Percentiles rank a stretch among this genome's conserved stretches.
These are phyloP conservation scores for Suaeda aralocaspica DNA, from an alignment of 148 eudicot species.

Conservation along the genomic window DNA sequence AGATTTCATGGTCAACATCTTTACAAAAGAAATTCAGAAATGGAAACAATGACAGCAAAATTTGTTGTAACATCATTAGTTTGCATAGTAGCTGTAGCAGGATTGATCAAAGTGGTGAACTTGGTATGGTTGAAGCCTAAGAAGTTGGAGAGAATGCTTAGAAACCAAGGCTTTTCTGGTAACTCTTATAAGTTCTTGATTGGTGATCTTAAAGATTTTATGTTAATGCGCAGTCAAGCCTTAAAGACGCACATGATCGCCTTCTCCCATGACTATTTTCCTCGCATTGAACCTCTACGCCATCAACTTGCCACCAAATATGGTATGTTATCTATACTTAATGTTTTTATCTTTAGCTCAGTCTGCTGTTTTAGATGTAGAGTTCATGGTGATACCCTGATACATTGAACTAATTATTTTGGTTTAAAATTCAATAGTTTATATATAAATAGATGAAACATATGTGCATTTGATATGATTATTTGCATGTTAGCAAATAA, in stretches of 20 bases:
- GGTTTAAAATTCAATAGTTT: too few relatives aligned
- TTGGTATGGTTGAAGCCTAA: slow-evolving; percentile 27
- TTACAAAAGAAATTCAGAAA: neutral
- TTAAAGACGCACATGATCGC: neutral
- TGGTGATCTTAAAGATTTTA: slow-evolving; percentile 10
- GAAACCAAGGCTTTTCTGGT: slow-evolving; percentile 22
- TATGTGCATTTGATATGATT: too few relatives aligned
- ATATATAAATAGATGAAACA: too few relatives aligned
- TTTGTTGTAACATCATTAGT: slow-evolving; percentile 7
- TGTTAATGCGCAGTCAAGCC: slow-evolving; percentile 2
- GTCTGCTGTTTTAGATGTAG: neutral
- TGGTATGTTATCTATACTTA: slow-evolving; percentile 4
- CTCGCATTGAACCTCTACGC: slow-evolving; percentile 8
- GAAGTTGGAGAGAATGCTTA: slow-evolving; percentile 14
- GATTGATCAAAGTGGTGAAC: slow-evolving; percentile 8
- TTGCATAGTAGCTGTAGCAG: slow-evolving; percentile 3
- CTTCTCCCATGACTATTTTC: slow-evolving; percentile 11
- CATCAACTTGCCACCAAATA: slow-evolving; percentile 11
- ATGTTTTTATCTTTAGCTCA: neutral
- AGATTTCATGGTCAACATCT: too few relatives aligned
- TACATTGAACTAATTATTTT: too few relatives aligned
- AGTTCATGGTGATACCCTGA: too few relatives aligned
- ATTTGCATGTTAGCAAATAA: too few relatives aligned
- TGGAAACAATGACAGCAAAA: slow-evolving; percentile 8
- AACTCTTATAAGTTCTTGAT: slow-evolving; percentile 19